A percentile compares a stretch with the other conserved stretches of the same genome.
Evolutionary conservation across 1,139 yeast genomes (phyloP).

Genomic region (Suhomyces chickasaworum): DNA sequence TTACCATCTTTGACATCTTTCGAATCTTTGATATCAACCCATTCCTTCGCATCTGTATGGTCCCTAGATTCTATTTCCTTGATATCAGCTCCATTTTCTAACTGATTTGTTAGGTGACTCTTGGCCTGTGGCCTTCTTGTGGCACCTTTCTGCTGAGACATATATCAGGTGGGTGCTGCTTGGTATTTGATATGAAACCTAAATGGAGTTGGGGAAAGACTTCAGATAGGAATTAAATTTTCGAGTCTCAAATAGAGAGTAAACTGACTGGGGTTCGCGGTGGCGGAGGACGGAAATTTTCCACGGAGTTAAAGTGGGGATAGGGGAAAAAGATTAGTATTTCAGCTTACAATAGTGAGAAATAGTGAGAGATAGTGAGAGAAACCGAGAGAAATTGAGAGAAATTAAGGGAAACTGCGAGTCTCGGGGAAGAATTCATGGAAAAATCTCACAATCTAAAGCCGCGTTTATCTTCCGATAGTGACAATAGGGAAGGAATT

Average conservation of each 20-base stretch:
- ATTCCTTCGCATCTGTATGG: not conserved
- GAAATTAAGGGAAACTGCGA: no score
- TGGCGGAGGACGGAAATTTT: not conserved
- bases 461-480: no score
- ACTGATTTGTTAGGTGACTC: constrained; percentile 11
- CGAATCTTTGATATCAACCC: constrained; percentile 1
- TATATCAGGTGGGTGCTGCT: not conserved
- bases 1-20: no score
- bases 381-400: no score
- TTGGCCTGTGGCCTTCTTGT: constrained; percentile 1
- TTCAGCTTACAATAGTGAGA: not conserved
- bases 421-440: no score
- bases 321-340: not conserved
- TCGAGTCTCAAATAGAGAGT: not conserved
- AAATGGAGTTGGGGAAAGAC: not conserved
- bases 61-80: not conserved
- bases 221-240: not conserved
- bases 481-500: no score
- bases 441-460: no score
- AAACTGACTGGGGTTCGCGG: not conserved
- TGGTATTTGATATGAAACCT: not conserved
- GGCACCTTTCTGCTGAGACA: not conserved
- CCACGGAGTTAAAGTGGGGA: not conserved
- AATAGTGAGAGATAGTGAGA: not conserved
- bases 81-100: constrained; percentile 1